Base-by-base conservation (phyloP, 1,139 yeast genomes). In the Chernovozyma sophiae-reginae region DNA sequence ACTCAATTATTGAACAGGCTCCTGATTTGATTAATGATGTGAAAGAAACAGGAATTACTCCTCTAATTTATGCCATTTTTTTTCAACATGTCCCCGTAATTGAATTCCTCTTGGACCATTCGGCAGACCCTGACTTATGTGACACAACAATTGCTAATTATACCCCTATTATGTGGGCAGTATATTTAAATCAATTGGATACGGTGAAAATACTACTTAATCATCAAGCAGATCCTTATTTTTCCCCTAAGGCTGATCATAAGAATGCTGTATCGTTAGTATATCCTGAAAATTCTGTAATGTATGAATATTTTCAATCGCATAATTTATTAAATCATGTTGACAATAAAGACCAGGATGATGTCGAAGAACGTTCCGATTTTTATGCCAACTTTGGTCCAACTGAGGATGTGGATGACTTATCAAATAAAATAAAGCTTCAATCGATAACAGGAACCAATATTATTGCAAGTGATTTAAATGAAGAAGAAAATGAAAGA, bases 11-110 rank as follows among this genome's bases (percentile, higher is more conserved):
- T 2, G 43, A 65, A 16, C 48, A 55, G 3, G 52, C 62, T 33
- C 60, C 65, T 1, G 58, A 58, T 4, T 41, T 60, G 11, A 50
- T 68, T n/a, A 57, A 68, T 33, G 32, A 43, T 22, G 41, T 52
- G 18, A 62, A 51, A 39, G 72, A 72, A 3, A 43, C 48, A 6
- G 84, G 84, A 0, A 58, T 69, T 3, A 62, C 75, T 0, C 73
- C 80, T 1, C 58, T 79, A 46, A 63, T 77, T 1, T 75, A 68
- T 49, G 75, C 81, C 11, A 64, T 77, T 19, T 74, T 76, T 38
- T 77, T 76, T 45, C 63, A 69, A 38, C 65, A 77, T 32, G 42
- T 48, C 4, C 67, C 59, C 5, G 56, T 72, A 18, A 72, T 65
- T 2, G 81, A 78, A 35, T 45, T 69, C 3, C 54, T 80, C 25